phyloP scores from a whole-genome alignment of 306 rosid species.

The Vigna hirtella region DNA sequence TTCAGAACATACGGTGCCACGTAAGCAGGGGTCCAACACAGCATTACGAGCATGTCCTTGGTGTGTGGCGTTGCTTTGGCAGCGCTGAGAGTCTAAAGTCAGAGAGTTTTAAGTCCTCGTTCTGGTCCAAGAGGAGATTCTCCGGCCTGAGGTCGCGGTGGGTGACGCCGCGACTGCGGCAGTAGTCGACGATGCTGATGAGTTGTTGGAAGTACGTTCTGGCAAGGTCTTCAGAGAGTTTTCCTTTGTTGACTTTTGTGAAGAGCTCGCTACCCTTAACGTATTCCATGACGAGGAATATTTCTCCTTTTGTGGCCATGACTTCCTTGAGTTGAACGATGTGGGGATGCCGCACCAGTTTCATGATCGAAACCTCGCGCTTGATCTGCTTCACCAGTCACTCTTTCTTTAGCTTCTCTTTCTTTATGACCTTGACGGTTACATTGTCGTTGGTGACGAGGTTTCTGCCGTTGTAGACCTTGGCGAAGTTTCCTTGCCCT shows the following conservation, averaged over 20 bases:
- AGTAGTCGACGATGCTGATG: slow-evolving; percentile 71
- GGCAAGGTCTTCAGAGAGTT: slow-evolving; percentile 61
- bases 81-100: slow-evolving; percentile 82
- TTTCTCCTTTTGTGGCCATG: slow-evolving; percentile 77
- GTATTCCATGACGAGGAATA: slow-evolving; percentile 76
- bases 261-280: slow-evolving; percentile 76
- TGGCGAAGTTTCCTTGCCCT: slow-evolving; percentile 86
- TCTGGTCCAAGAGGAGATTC: slow-evolving; percentile 71
- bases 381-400: slow-evolving; percentile 71
- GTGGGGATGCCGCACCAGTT: slow-evolving; percentile 73
- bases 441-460: slow-evolving; percentile 63
- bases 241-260: slow-evolving; percentile 60
- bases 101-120: slow-evolving; percentile 73
- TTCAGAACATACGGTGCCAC: slow-evolving; percentile 82
- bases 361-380: slow-evolving; percentile 81
- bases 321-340: slow-evolving; percentile 83
- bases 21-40: slow-evolving; percentile 89
- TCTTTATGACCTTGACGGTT: slow-evolving; percentile 74
- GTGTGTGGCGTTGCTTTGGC: slow-evolving; percentile 64
- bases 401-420: slow-evolving; percentile 69
- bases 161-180: slow-evolving; percentile 82
- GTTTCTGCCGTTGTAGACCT: slow-evolving; percentile 65
- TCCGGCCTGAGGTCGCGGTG: slow-evolving; percentile 87
- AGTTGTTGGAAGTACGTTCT: slow-evolving; percentile 78
- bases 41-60: slow-evolving; percentile 77